Percentiles rank a stretch among this genome's conserved stretches.
These are phyloP conservation scores for Irineochytrium annulatum DNA, from an alignment of 192 early-diverging fungal genomes.

Conservation along the genomic window DNA sequence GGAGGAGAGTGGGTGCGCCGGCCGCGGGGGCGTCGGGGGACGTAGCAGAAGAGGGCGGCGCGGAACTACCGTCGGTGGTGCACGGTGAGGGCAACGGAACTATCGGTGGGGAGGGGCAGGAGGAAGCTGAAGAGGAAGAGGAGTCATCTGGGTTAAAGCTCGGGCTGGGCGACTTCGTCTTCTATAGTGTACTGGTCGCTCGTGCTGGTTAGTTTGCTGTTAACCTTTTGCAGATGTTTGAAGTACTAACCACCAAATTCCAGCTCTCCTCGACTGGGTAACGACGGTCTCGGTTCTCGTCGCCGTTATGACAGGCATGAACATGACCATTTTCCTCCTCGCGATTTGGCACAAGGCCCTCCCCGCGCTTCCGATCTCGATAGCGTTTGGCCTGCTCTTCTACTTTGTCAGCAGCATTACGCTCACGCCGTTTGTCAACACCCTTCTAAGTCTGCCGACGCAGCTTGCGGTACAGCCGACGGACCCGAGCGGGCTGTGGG, in stretches of 20 bases:
- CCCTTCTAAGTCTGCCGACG: conserved; percentile 14
- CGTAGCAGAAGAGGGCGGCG: too few species aligned
- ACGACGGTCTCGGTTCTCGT: conserved; percentile 73
- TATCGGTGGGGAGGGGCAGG: conserved; percentile 6
- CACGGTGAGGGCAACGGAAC: not conserved
- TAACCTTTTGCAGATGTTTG: not conserved
- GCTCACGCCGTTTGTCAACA: conserved; percentile 38
- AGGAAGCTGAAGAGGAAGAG: conserved; percentile 38
- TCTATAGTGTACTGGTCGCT: conserved; percentile 78
- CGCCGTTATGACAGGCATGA: conserved; percentile 79
- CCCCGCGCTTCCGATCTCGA: conserved; percentile 82
- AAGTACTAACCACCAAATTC: not conserved
- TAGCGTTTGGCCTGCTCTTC: conserved; percentile 79
- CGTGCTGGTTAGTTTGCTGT: conserved; percentile 58
- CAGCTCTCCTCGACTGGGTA: conserved; percentile 75
- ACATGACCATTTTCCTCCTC: conserved; percentile 82
- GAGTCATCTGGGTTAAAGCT: conserved; percentile 72
- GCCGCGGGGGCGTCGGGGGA: not conserved
- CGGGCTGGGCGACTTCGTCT: conserved; percentile 89
- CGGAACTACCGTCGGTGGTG: not conserved
- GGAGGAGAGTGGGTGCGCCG: conserved; percentile 2
- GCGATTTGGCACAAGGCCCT: conserved; percentile 77
- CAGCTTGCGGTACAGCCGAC: conserved; percentile 3
- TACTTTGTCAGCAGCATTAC: conserved; percentile 60
- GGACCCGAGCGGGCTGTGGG: conserved; percentile 32